Evolutionary conservation across 768 basidiomycete genomes (phyloP).

Genomic region (Russula foetens): DNA sequence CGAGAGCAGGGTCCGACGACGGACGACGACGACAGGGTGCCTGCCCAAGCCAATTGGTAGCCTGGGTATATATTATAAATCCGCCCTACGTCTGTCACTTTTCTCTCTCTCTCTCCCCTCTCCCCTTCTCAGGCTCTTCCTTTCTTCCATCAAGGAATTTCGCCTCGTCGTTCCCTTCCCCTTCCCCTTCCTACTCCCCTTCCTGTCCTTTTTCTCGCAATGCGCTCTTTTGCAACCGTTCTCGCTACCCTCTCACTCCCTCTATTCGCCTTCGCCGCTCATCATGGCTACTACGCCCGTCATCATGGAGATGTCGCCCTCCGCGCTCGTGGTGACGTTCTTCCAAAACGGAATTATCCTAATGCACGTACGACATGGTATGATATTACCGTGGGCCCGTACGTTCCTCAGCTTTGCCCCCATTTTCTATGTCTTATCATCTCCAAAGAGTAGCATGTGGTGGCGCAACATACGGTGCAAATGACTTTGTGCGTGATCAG

Average conservation of each 20-base stretch:
- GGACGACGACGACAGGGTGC: too few species aligned
- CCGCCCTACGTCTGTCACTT: too few species aligned
- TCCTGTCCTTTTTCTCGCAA: constrained; percentile 1
- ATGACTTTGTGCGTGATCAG: constrained; percentile 3
- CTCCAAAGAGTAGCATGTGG: constrained; percentile 15
- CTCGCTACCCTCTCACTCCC: constrained; percentile 14
- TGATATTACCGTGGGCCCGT: constrained; percentile 12
- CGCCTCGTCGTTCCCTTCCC: neutral
- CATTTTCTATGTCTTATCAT: neutral
- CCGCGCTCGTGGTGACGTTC: constrained; percentile 6
- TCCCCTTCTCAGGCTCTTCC: too few species aligned
- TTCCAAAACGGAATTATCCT: neutral
- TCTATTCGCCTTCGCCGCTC: neutral
- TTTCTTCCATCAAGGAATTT: too few species aligned
- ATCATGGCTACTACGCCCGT: neutral
- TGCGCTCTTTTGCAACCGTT: constrained; percentile 9
- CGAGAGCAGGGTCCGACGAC: too few species aligned
- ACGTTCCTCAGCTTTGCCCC: neutral
- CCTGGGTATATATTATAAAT: too few species aligned
- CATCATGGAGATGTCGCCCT: constrained; percentile 9
- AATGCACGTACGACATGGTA: constrained; percentile 1
- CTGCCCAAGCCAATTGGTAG: too few species aligned
- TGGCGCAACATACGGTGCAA: neutral
- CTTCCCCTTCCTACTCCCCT: neutral
- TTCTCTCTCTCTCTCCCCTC: too few species aligned